Evolutionary conservation across 495 filamentous ascomycete species (phyloP).

Genomic region (Neurospora sp.): DNA sequence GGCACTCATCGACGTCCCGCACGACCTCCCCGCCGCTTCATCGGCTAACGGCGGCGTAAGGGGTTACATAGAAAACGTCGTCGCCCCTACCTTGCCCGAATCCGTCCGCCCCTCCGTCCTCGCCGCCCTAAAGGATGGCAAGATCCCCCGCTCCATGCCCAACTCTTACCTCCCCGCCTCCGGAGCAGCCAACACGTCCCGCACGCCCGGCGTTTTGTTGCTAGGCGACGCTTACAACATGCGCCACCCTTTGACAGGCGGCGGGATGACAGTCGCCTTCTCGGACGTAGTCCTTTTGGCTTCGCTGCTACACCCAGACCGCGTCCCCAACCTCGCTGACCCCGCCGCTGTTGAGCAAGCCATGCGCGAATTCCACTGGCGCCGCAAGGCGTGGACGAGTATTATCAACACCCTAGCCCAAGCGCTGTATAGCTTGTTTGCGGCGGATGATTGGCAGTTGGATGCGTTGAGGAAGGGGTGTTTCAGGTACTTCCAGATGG

Average conservation of each 20-base stretch:
- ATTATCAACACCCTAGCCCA: constrained; percentile 95
- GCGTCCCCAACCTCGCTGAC: constrained; percentile 59
- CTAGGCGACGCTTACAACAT: constrained; percentile 93
- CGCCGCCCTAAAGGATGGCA: constrained; percentile 59
- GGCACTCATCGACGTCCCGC: constrained; percentile 82
- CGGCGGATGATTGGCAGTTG: constrained; percentile 70
- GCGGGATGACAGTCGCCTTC: constrained; percentile 92
- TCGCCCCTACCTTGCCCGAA: constrained; percentile 46
- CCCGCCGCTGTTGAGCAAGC: constrained; percentile 52
- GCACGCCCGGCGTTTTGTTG: constrained; percentile 64
- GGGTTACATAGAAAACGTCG: constrained; percentile 62
- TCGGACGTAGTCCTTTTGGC: constrained; percentile 75
- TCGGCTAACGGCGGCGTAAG: constrained; percentile 68
- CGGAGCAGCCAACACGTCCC: constrained; percentile 41
- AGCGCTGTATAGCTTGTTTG: constrained; percentile 83
- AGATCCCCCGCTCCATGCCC: constrained; percentile 72
- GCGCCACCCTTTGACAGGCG: constrained; percentile 89
- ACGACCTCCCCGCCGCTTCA: constrained; percentile 60
- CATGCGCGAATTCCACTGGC: constrained; percentile 77
- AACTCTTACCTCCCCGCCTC: constrained; percentile 77
- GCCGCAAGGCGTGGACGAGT: constrained; percentile 64
- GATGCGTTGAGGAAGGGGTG: constrained; percentile 78
- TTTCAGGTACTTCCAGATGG: constrained; percentile 83
- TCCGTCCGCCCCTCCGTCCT: constrained; percentile 62
- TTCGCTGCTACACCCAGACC: constrained; percentile 54